Evolutionary conservation across 306 rosid species (phyloP).

Genomic region (Rosa chinensis): DNA sequence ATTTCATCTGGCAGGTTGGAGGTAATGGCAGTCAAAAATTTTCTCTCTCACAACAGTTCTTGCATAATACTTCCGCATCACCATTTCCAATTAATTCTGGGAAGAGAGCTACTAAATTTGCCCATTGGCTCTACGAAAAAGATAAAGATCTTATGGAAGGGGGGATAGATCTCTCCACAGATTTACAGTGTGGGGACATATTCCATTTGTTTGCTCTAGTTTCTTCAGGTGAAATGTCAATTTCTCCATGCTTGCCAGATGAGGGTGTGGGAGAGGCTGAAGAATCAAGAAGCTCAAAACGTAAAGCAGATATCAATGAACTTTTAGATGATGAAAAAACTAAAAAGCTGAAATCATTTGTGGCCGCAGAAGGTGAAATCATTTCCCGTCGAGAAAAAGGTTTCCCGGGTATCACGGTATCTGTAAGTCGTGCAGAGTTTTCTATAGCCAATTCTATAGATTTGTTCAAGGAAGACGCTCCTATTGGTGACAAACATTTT

Average conservation of each 20-base stretch:
- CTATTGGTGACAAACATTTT: slow-evolving; percentile 31
- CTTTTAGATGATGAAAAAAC: slow-evolving; percentile 46
- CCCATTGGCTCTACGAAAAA: slow-evolving; percentile 63
- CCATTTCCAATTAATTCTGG: slow-evolving; percentile 78
- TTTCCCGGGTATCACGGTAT: slow-evolving; percentile 73
- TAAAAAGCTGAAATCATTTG: slow-evolving; percentile 59
- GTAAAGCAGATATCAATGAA: slow-evolving; percentile 58
- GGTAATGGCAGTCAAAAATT: slow-evolving; percentile 62
- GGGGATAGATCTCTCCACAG: slow-evolving; percentile 58
- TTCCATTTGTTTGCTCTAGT: slow-evolving; percentile 81
- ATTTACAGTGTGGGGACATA: slow-evolving; percentile 83
- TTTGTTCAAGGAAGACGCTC: slow-evolving; percentile 41
- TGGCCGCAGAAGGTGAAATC: slow-evolving; percentile 74
- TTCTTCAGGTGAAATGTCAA: slow-evolving; percentile 69
- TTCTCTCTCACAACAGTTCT: slow-evolving; percentile 75
- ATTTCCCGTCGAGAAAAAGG: slow-evolving; percentile 97
- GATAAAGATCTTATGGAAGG: slow-evolving; percentile 55
- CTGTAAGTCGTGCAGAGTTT: slow-evolving; percentile 43
- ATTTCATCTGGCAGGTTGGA: slow-evolving; percentile 64
- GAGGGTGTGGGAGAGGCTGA: slow-evolving; percentile 91
- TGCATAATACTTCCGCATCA: slow-evolving; percentile 71
- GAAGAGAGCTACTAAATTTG: slow-evolving; percentile 62
- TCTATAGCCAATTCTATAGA: slow-evolving; percentile 56
- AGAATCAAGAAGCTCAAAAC: slow-evolving; percentile 72
- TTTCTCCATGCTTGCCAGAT: slow-evolving; percentile 70